Base-by-base conservation (phyloP, 2,329 filamentous ascomycete species). In the Fonsecaea multimorphosa region DNA sequence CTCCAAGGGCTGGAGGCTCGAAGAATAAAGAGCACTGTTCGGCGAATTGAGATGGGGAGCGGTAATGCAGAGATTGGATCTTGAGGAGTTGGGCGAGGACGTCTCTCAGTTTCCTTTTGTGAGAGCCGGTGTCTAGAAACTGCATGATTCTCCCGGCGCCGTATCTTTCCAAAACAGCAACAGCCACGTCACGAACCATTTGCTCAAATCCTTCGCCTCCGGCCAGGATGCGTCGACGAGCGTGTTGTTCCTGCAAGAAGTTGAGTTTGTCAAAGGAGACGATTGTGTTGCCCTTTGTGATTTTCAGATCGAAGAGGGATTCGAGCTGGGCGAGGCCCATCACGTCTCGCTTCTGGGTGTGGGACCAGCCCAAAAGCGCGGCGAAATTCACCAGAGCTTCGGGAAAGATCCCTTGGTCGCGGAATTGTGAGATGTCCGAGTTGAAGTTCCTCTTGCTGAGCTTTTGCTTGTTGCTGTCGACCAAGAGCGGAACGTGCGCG, bases 231-330 rank as follows among this genome's bases (percentile, higher is more conserved):
- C 80, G 81, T 5, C 78, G 78, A 44, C 81, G 78, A n/a, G 84
- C 84, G 74, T 94, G 91, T 54, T 86, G 84, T 71, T 86, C 87
- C 74, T 97, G 92, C 56, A 98, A 85, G 76, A 89, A 92, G 72
- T 87, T 85, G 16, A 98, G 84, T 75, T 98, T 99, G 56, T 88
- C 87, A 58, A 89, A 85, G 22, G 90, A 88, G 19, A 97, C 91
- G 14, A 90, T 89, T 6, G 93, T 92, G 76, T 97, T 93, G 9
- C 94, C 94, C 72, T 90, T 91, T 2, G 93, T 98, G 78, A 97
- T 96, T 74, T 92, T 93, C 70, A 96, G 84, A 53, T 89, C 87
- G 75, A 97, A 94, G 65, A 87, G 87, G 19, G 88, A 76, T 52
- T 92, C 84, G 60, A 99, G 85, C 9, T 92, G 86, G 0, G 88